Evolutionary conservation across 2,329 filamentous ascomycete genomes (phyloP).

Genomic region (Cladophialophora immunda): DNA sequence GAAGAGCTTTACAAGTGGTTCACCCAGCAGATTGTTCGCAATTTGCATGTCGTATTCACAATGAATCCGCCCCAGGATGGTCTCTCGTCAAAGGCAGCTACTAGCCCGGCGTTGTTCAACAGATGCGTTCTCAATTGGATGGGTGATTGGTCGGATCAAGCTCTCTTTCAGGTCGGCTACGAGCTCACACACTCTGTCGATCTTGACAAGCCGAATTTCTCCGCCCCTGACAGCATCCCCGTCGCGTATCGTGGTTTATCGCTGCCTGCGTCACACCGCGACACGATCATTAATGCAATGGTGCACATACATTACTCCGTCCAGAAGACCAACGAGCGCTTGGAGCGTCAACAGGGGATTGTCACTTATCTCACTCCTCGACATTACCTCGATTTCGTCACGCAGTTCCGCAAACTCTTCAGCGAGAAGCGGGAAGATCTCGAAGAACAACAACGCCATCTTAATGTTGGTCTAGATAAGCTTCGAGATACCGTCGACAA

Average conservation of each 20-base stretch:
- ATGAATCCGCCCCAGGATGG: slow-evolving; percentile 99
- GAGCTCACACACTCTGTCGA: slow-evolving; percentile 97
- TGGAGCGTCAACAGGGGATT: slow-evolving; percentile 91
- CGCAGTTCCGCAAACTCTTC: slow-evolving; percentile 96
- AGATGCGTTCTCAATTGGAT: slow-evolving; percentile 99
- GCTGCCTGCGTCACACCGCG: slow-evolving; percentile 87
- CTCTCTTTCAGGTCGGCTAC: slow-evolving; percentile 94
- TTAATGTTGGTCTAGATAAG: slow-evolving; percentile 98
- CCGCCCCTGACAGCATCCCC: slow-evolving; percentile 87
- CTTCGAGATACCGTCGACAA: slow-evolving; percentile 96
- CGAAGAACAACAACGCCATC: slow-evolving; percentile 96
- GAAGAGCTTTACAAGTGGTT: slow-evolving; percentile 99
- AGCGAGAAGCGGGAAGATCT: slow-evolving; percentile 98
- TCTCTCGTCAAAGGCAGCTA: slow-evolving; percentile 93
- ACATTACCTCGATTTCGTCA: slow-evolving; percentile 97
- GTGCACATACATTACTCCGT: slow-evolving; percentile 98
- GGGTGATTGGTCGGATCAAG: slow-evolving; percentile 99
- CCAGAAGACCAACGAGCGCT: slow-evolving; percentile 84
- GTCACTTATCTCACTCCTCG: slow-evolving; percentile 93
- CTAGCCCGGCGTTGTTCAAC: slow-evolving; percentile 98
- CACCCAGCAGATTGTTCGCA: slow-evolving; percentile 98
- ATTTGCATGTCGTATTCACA: slow-evolving; percentile 98
- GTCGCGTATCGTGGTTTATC: slow-evolving; percentile 87
- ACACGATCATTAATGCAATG: slow-evolving; percentile 96
- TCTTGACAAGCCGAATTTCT: slow-evolving; percentile 85